A percentile compares a stretch with the other conserved stretches of the same genome.
Conservation (phyloP, 2,329 filamentous ascomycete species). For the Fusarium sacchari region DNA sequence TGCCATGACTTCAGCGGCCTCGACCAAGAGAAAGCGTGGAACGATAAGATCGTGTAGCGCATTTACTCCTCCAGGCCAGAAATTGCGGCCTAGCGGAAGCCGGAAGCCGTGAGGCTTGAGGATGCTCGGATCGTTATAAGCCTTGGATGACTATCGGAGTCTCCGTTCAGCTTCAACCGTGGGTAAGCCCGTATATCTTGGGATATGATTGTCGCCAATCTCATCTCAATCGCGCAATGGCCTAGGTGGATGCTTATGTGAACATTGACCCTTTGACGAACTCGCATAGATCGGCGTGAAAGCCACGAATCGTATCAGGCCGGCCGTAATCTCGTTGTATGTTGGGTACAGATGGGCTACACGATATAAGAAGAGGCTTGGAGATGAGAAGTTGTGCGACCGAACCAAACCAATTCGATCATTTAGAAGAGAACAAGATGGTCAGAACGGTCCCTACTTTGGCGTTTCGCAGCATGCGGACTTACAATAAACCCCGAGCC, state of each 20-base stretch:
- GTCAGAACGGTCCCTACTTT: constrained; percentile 11
- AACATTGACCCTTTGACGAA: not conserved
- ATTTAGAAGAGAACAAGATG: not conserved
- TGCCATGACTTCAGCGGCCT: constrained; percentile 27
- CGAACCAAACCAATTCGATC: not conserved
- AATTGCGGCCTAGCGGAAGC: constrained; percentile 24
- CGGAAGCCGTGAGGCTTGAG: constrained; percentile 34
- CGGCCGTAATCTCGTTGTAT: not conserved
- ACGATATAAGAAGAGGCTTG: constrained; percentile 18
- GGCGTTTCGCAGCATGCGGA: constrained; percentile 29
- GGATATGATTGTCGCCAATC: not conserved
- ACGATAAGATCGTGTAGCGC: constrained; percentile 30
- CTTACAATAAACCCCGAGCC: constrained; percentile 29
- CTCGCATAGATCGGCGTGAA: not conserved
- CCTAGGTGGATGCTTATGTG: not conserved
- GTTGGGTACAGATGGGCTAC: constrained; percentile 3
- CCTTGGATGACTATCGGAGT: constrained; percentile 1
- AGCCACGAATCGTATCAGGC: not conserved
- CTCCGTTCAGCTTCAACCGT: constrained; percentile 1
- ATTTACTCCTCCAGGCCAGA: not conserved
- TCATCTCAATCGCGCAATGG: not conserved
- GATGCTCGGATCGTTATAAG: constrained; percentile 13
- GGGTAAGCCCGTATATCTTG: not conserved
- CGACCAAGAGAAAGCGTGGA: constrained; percentile 8
- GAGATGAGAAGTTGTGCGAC: constrained; percentile 16